Base-by-base conservation (phyloP, 1,284 basidiomycete species). In the Puccinia coronata region DNA sequence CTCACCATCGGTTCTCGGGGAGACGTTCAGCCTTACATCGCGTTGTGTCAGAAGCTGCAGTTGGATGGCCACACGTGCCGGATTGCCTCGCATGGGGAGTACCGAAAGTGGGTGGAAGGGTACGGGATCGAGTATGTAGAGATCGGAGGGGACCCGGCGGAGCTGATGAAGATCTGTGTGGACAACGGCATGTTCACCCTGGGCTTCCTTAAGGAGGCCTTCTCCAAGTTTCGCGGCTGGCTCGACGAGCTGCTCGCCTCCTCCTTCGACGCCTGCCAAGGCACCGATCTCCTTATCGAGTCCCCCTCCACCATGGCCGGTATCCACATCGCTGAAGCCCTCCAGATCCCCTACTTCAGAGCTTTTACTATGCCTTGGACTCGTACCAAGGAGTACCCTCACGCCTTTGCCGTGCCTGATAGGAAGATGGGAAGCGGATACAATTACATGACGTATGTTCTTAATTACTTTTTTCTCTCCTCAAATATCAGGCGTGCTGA, bases 221-320 rank as follows among this genome's bases (percentile, higher is more conserved):
- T 98, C 69, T 89, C 91, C 82, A 96, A 95, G 92, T 98, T 98
- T 88, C 92, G 96, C 78, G 93, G 93, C 31, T 99, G 96, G 96
- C 88, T 98, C 74, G 96, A 98, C 85, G 96, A 98, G 85, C 89
- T 99, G 5, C 89, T 99, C 49, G 92, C 91, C 85, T 95, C 94
- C 0, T 93, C 95, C 0, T 98, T 95, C 94, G 91, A 94, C 82
- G 96, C 95, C 5, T 99, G 97, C 85, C 94, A 96, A 87, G 92
- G 91, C 28, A 95, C 94, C 0, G 96, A 99, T 85, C 90, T 98
- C 36, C 89, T 99, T 72, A 89, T 99, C 77, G 96, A 99, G 87
- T 94, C 93, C 84, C 96, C 96, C 0, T 95, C 93, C 85, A 95
- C 96, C 6, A 98, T 98, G 92, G 95, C 92, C n/a, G 96, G 96